A percentile compares a stretch with the other conserved stretches of the same genome.
These are phyloP conservation scores for Fusarium proliferatum DNA, from an alignment of 2,329 filamentous ascomycete genomes.

Conservation along the genomic window DNA sequence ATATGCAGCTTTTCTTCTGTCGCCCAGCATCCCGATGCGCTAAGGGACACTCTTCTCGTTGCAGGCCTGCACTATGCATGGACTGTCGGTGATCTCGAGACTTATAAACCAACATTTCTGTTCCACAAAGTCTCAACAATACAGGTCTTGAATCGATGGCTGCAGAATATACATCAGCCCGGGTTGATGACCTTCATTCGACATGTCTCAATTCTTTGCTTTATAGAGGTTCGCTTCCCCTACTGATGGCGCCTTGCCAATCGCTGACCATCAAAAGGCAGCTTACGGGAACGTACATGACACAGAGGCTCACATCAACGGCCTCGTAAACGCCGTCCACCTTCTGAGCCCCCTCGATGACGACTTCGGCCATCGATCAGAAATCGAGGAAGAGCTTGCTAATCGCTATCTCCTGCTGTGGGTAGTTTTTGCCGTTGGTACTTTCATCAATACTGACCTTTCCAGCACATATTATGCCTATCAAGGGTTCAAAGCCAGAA, in stretches of 20 bases:
- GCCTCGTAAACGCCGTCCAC: constrained; percentile 28
- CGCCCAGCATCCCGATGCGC: constrained; percentile 31
- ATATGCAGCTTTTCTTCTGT: constrained; percentile 19
- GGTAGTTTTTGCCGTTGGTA: neutral
- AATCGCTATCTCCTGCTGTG: constrained; percentile 40
- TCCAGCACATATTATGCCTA: constrained; percentile 30
- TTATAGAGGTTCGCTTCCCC: constrained; percentile 21
- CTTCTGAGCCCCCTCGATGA: constrained; percentile 22
- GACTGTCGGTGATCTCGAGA: constrained; percentile 30
- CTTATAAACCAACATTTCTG: constrained; percentile 34
- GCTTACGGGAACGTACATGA: constrained; percentile 31
- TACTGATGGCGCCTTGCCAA: rapidly evolving
- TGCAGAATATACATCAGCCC: constrained; percentile 7
- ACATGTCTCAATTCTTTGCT: constrained; percentile 33
- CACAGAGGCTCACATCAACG: constrained; percentile 37
- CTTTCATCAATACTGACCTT: neutral
- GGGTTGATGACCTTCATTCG: constrained; percentile 34
- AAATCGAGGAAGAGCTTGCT: constrained; percentile 34
- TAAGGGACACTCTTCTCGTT: constrained; percentile 35
- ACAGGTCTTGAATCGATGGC: constrained; percentile 29
- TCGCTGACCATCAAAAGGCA: neutral
- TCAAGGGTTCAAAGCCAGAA: constrained; percentile 37
- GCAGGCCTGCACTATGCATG: constrained; percentile 40
- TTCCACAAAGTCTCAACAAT: constrained; percentile 39
- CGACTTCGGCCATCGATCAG: neutral